phyloP scores from a whole-genome alignment of 2,329 filamentous ascomycete species.

The Pleomassaria siparia region DNA sequence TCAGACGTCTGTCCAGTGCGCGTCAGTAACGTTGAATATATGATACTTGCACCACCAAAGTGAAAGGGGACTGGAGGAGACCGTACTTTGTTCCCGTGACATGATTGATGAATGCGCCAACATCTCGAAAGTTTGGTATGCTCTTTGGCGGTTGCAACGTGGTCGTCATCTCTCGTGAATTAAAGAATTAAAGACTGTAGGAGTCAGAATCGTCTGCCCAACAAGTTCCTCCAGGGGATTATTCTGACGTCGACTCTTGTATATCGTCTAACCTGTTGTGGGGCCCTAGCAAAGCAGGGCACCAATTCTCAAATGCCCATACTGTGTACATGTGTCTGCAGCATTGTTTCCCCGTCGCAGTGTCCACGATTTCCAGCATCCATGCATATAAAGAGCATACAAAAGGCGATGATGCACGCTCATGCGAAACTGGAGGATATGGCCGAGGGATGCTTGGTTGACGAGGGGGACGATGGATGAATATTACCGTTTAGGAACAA shows the following conservation, averaged over 20 bases:
- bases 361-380: neutral
- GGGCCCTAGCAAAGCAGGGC: neutral
- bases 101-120: constrained; percentile 32
- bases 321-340: neutral
- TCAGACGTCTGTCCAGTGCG: constrained; percentile 21
- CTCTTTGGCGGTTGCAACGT: constrained; percentile 25
- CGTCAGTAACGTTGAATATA: constrained; percentile 3
- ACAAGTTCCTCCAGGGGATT: neutral
- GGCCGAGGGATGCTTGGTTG: too few relatives aligned
- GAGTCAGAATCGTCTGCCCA: neutral
- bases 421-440: neutral
- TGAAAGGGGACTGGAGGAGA: too few relatives aligned
- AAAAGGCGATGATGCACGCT: neutral
- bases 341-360: too few relatives aligned
- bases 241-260: neutral
- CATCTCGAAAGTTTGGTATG: constrained; percentile 43
- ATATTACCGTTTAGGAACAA: constrained; percentile 3
- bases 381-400: neutral
- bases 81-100: constrained; percentile 20
- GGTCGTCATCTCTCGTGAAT: constrained; percentile 1
- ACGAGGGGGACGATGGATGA: neutral
- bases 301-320: neutral
- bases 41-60: neutral
- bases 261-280: constrained; percentile 1
- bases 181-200: neutral